Evolutionary conservation across 1,139 yeast genomes (phyloP).

Genomic region (Petasospora rhodanensis): DNA sequence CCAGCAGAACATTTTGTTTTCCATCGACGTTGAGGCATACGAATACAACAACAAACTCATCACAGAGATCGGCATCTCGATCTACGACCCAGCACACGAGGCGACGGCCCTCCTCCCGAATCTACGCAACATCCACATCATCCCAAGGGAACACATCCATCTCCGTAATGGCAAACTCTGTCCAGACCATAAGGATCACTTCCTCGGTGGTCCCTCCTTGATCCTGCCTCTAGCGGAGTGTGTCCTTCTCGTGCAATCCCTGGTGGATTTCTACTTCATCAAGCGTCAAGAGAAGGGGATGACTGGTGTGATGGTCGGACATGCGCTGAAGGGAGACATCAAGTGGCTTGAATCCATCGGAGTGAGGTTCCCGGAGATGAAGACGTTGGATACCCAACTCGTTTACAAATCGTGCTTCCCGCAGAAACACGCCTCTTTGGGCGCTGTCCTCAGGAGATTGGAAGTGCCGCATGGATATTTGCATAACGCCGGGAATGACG

Average conservation of each 20-base stretch:
- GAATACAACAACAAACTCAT: constrained; percentile 24
- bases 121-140: constrained; percentile 47
- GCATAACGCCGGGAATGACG: constrained; percentile 83
- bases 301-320: constrained; percentile 57
- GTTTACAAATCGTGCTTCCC: not conserved
- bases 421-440: constrained; percentile 39
- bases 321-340: constrained; percentile 58
- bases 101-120: constrained; percentile 27
- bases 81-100: constrained; percentile 49
- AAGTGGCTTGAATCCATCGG: constrained; percentile 47
- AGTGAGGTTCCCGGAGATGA: constrained; percentile 38
- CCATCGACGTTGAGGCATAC: not conserved
- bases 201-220: constrained; percentile 48
- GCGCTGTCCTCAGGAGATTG: constrained; percentile 43
- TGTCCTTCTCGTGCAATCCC: constrained; percentile 36
- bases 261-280: constrained; percentile 42
- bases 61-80: constrained; percentile 67
- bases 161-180: constrained; percentile 54
- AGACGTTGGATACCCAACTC: constrained; percentile 44
- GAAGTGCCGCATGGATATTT: constrained; percentile 56
- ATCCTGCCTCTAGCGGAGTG: constrained; percentile 9
- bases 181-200: constrained; percentile 54
- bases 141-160: constrained; percentile 44
- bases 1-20: too few relatives aligned
- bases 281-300: constrained; percentile 16